These are phyloP conservation scores for Fusarium nygamai DNA, from an alignment of 2,329 filamentous ascomycete species.

Conservation along the genomic window DNA sequence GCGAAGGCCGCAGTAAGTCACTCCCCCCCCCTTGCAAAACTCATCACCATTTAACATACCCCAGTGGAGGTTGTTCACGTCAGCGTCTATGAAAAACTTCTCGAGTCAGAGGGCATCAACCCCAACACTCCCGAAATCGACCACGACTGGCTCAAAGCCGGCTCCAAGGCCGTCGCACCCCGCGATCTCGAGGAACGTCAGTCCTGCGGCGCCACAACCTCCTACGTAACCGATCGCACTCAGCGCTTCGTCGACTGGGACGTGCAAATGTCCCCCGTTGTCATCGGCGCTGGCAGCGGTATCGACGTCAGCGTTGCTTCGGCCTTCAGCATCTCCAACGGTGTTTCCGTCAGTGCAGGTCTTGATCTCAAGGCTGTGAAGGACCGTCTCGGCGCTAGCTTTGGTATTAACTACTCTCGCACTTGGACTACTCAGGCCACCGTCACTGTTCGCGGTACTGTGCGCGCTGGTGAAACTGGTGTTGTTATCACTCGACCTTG, in stretches of 20 bases:
- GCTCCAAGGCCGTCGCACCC: neutral
- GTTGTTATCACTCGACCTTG: slow-evolving; percentile 13
- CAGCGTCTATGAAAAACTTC: slow-evolving; percentile 17
- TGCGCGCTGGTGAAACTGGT: neutral
- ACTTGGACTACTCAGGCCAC: slow-evolving; percentile 15
- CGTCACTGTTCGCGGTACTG: slow-evolving; percentile 4
- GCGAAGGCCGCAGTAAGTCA: slow-evolving; percentile 13
- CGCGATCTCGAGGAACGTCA: neutral
- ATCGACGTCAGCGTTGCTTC: neutral
- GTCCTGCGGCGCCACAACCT: neutral
- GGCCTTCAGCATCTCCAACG: neutral
- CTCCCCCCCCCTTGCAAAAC: rapidly evolving
- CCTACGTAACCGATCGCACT: neutral
- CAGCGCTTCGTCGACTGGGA: slow-evolving; percentile 31
- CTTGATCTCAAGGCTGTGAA: neutral
- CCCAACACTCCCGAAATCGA: slow-evolving; percentile 8
- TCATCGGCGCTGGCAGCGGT: slow-evolving; percentile 9
- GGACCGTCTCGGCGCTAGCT: neutral
- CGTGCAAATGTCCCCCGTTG: slow-evolving; percentile 28
- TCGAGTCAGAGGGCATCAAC: neutral
- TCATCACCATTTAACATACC: rapidly evolving
- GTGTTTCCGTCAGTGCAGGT: slow-evolving; percentile 1
- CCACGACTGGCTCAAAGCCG: neutral
- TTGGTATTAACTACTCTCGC: slow-evolving; percentile 20
- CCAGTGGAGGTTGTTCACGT: slow-evolving; percentile 19